These are phyloP conservation scores for Saccharomycopsis sp. DNA, from an alignment of 805 yeast species.

Conservation along the genomic window DNA sequence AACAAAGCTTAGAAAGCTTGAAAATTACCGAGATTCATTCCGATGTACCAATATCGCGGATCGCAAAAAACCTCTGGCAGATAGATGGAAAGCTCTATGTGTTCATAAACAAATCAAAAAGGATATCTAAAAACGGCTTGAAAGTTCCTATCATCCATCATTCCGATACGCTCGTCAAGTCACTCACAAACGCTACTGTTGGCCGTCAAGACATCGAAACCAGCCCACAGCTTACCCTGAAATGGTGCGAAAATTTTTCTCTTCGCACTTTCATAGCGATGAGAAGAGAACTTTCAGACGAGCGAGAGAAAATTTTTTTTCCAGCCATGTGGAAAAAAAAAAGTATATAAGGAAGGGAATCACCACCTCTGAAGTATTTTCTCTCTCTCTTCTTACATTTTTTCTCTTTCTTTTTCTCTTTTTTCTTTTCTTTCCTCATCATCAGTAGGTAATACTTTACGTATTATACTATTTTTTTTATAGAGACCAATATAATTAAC, in stretches of 20 bases:
- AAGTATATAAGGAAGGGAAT: conserved; percentile 6
- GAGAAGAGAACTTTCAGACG: background rate
- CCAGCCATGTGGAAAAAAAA: background rate
- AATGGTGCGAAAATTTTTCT: background rate
- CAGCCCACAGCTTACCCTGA: background rate
- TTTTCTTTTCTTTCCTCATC: conserved; percentile 16
- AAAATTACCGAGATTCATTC: background rate
- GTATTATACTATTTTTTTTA: conserved; percentile 20
- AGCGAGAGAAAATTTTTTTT: background rate
- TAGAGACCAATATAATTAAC: conserved; percentile 19
- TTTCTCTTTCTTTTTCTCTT: conserved; percentile 1
- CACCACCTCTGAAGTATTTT: background rate
- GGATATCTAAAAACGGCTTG: no score
- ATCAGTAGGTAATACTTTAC: conserved; percentile 23
- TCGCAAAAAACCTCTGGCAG: background rate
- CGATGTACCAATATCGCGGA: background rate
- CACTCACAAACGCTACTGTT: no score
- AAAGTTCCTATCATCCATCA: no score
- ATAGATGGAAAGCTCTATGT: background rate
- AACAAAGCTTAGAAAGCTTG: no score
- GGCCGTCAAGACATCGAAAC: no score
- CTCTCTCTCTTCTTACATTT: background rate
- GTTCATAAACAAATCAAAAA: no score
- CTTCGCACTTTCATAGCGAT: background rate
- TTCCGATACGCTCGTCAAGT: no score